Base-by-base conservation (phyloP, 805 yeast species). In the Saturnispora dispora region DNA sequence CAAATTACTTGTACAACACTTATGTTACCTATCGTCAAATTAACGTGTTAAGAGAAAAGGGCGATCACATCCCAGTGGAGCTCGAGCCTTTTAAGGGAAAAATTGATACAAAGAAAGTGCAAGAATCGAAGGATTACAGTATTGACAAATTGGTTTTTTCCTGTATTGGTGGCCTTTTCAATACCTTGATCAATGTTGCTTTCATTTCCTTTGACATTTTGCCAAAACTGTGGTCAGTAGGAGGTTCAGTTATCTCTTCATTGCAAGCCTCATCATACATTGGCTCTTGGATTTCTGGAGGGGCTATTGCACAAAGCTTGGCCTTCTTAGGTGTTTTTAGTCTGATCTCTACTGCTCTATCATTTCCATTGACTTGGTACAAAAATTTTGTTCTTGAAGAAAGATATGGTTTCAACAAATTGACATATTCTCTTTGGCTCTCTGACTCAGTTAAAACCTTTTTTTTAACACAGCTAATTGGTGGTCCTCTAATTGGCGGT, bases 381-480 rank as follows among this genome's bases (percentile, higher is more conserved):
- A 72, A 77, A 52, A 84, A 85, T 60, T 93, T 93, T 71, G 90
- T 89, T 15, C 74, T 93, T 58, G 99, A 93, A 69, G 96, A 91
- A 65, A 80, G 80, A 68, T 91, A 76, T 61, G 99, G 99, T 1
- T 93, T 93, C 72, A 93, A 93, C 72, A 93, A 93, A 68, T 75
- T 79, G 58, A 91, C 97, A 3, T 54, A 75, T 17, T 69, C 72
- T 47, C 71, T 88, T 47, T 93, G 95, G 86, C 51, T 86, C 25
- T 63, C 77, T 25, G 99, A 93, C 66, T 70, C 73, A 55, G 45
- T 88, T 55, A 93, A 91, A 68, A 67, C 77, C 28, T 65, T 76
- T 39, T 53, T 73, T 1, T 70, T 93, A 46, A 65, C 78, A 33
- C 61, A 76, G 45, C 77, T 70, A 1, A 64, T 93, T 52, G 88